A percentile compares a stretch with the other conserved stretches of the same genome.
Conservation (phyloP, 805 yeast species). For the Candida germanica region DNA sequence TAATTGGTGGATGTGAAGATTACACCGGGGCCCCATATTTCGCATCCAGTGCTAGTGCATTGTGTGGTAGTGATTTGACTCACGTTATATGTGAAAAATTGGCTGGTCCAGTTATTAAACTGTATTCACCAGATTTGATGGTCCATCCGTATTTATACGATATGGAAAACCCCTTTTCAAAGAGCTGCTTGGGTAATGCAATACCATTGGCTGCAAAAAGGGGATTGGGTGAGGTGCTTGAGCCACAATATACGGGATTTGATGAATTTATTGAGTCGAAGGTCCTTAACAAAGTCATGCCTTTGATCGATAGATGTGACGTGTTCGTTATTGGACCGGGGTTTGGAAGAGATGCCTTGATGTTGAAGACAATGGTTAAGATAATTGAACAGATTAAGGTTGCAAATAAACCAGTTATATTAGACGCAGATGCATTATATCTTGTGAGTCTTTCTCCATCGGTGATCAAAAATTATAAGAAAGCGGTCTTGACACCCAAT, state of each 20-base stretch:
- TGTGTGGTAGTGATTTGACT: constrained; percentile 83
- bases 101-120: constrained; percentile 80
- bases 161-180: constrained; percentile 24
- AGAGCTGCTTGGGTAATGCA: constrained; percentile 13
- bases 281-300: constrained; percentile 54
- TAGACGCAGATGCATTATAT: constrained; percentile 89
- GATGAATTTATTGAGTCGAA: constrained; percentile 35
- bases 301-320: constrained; percentile 65
- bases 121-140: constrained; percentile 91
- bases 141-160: constrained; percentile 86
- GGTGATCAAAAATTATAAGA: constrained; percentile 49
- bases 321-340: constrained; percentile 92
- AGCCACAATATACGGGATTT: constrained; percentile 17
- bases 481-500: constrained; percentile 85
- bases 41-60: constrained; percentile 78
- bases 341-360: constrained; percentile 73
- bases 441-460: constrained; percentile 58
- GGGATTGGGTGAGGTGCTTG: constrained; percentile 22
- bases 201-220: constrained; percentile 13
- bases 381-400: constrained; percentile 57
- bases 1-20: constrained; percentile 93
- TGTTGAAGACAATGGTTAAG: constrained; percentile 58
- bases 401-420: constrained; percentile 63
- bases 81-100: constrained; percentile 81
- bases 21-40: constrained; percentile 97